Conservation (phyloP, 2,329 filamentous ascomycete species). For the Fusarium brevicatenulatum region DNA sequence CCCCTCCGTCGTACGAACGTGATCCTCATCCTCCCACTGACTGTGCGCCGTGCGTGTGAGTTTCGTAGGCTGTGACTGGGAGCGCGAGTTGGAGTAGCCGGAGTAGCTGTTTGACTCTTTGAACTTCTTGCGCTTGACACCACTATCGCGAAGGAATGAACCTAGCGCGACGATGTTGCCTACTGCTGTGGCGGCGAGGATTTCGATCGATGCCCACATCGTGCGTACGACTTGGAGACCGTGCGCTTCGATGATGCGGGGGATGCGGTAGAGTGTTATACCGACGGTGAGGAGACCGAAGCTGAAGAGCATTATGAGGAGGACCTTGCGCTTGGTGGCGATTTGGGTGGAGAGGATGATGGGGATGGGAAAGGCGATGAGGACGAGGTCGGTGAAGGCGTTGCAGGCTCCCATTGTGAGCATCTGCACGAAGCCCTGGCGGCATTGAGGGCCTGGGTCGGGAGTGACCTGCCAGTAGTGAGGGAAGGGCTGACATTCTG, state of each 20-base stretch:
- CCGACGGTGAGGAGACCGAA: conserved; percentile 79
- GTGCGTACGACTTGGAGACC: conserved; percentile 86
- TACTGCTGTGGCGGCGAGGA: conserved; percentile 83
- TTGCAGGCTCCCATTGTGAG: conserved; percentile 86
- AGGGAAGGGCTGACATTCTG: conserved; percentile 79
- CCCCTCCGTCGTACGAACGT: conserved; percentile 40
- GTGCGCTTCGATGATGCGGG: conserved; percentile 72
- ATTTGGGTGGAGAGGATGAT: conserved; percentile 85
- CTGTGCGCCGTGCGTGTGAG: conserved; percentile 38
- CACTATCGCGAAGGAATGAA: conserved; percentile 87
- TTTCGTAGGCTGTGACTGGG: conserved; percentile 34
- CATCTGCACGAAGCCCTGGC: conserved; percentile 84
- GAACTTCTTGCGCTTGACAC: conserved; percentile 86
- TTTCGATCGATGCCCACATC: conserved; percentile 85
- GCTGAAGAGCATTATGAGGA: conserved; percentile 81
- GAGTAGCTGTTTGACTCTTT: conserved; percentile 61
- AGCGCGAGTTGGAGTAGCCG: conserved; percentile 42
- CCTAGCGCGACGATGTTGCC: conserved; percentile 89
- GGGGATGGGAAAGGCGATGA: conserved; percentile 86
- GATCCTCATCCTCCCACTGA: conserved; percentile 40
- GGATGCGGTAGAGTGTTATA: conserved; percentile 80
- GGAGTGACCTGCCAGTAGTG: conserved; percentile 82
- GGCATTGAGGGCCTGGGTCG: conserved; percentile 83
- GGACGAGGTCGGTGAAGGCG: conserved; percentile 83
- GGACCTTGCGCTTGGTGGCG: conserved; percentile 77